Evolutionary conservation across 2,329 filamentous ascomycete species (phyloP).

Genomic region (Thielaviopsis ethacetica): DNA sequence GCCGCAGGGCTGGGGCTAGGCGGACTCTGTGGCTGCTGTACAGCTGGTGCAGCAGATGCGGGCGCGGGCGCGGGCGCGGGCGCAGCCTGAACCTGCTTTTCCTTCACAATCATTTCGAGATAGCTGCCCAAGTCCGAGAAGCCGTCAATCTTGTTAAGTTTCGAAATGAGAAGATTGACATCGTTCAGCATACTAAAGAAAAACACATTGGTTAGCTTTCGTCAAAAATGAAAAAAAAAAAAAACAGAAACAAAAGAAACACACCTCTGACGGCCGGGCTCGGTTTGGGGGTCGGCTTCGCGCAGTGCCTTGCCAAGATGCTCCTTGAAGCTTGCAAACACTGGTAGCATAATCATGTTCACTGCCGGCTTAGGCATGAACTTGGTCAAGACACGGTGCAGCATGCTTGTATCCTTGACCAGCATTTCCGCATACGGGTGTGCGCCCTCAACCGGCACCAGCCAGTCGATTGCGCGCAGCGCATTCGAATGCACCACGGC

Average conservation of each 20-base stretch:
- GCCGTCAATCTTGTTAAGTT: slow-evolving; percentile 62
- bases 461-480: slow-evolving; percentile 61
- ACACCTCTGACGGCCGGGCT: slow-evolving; percentile 55
- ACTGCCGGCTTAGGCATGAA: slow-evolving; percentile 65
- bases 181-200: slow-evolving; percentile 54
- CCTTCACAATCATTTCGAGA: slow-evolving; percentile 46
- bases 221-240: neutral
- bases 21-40: neutral
- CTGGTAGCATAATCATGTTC: slow-evolving; percentile 68
- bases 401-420: slow-evolving; percentile 67
- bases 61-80: slow-evolving; percentile 12
- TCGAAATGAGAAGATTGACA: slow-evolving; percentile 53
- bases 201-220: slow-evolving; percentile 5
- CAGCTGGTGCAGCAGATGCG: no score
- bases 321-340: slow-evolving; percentile 67
- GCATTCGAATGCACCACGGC: slow-evolving; percentile 57
- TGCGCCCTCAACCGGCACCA: slow-evolving; percentile 19
- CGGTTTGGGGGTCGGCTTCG: slow-evolving; percentile 47
- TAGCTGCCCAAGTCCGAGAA: slow-evolving; percentile 58
- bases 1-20: neutral
- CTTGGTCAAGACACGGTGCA: slow-evolving; percentile 71
- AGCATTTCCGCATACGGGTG: slow-evolving; percentile 76
- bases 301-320: slow-evolving; percentile 59
- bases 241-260: slow-evolving; percentile 16
- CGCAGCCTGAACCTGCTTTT: slow-evolving; percentile 31